These are phyloP conservation scores for Entomortierella chlamydospora DNA, from an alignment of 192 early-diverging fungal species.

Conservation along the genomic window DNA sequence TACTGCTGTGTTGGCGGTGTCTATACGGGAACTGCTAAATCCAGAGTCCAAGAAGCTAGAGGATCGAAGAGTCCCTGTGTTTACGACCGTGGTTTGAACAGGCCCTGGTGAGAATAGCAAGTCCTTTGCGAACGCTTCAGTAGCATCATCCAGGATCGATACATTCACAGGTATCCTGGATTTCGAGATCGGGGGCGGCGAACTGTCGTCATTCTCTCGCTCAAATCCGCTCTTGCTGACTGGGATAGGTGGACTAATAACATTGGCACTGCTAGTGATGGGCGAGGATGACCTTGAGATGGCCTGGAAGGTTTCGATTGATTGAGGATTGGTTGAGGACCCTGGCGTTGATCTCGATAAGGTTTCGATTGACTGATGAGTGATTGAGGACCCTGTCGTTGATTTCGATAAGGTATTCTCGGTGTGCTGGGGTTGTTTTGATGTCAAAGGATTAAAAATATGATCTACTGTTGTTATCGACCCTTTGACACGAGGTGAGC, in stretches of 20 bases:
- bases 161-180: not conserved
- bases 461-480: conserved; percentile 13
- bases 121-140: conserved; percentile 42
- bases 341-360: conserved; percentile 1
- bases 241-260: not conserved
- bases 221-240: conserved; percentile 25
- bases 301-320: conserved; percentile 48
- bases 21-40: not conserved
- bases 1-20: not conserved
- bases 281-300: conserved; percentile 49
- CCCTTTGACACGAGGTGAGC: conserved; percentile 1
- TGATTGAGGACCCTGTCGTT: not conserved
- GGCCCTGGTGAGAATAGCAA: conserved; percentile 25
- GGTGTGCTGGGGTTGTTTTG: not conserved
- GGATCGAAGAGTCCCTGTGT: conserved; percentile 9
- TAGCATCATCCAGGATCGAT: conserved; percentile 32
- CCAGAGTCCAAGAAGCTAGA: conserved; percentile 38
- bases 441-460: conserved; percentile 32
- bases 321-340: conserved; percentile 15
- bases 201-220: conserved; percentile 16
- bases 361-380: conserved; percentile 43
- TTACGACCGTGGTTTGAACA: not conserved
- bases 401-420: not conserved
- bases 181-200: conserved; percentile 20
- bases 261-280: not conserved